A percentile compares a stretch with the other conserved stretches of the same genome.
phyloP scores from a whole-genome alignment of 257 asterid genomes.

The Lycium barbarum region DNA sequence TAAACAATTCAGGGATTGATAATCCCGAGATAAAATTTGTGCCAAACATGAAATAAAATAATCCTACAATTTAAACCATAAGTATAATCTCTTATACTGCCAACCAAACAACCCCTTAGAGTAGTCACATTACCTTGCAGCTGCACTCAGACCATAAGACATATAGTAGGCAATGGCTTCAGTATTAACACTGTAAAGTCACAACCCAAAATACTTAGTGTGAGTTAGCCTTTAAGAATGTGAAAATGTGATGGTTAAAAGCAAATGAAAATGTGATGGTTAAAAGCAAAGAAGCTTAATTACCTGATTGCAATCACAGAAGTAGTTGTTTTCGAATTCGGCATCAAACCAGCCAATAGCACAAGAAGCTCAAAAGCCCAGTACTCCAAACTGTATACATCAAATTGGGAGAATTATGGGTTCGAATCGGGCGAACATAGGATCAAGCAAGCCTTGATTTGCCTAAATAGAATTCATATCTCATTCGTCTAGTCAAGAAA shows the following conservation, averaged over 20 bases:
- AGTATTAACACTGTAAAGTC: conserved; percentile 46
- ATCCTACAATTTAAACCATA: too few species aligned
- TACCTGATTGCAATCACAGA: conserved; percentile 90
- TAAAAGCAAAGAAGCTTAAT: conserved; percentile 19
- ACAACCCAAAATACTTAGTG: neutral
- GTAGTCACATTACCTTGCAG: conserved; percentile 90
- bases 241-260: neutral
- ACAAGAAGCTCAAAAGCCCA: conserved; percentile 95
- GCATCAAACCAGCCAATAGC: conserved; percentile 84
- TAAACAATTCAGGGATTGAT: too few species aligned
- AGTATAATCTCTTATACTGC: too few species aligned
- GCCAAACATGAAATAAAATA: too few species aligned
- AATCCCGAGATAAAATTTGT: too few species aligned
- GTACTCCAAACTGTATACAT: conserved; percentile 67
- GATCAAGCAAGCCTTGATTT: too few species aligned
- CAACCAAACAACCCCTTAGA: too few species aligned
- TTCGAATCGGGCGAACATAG: too few species aligned
- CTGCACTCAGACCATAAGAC: conserved; percentile 80
- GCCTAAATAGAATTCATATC: neutral
- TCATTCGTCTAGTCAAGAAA: neutral
- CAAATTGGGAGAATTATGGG: neutral
- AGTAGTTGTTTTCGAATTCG: conserved; percentile 60
- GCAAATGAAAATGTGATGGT: too few species aligned
- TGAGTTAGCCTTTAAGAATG: neutral
- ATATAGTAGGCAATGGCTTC: conserved; percentile 55